Conservation (phyloP, 192 early-diverging fungal genomes). For the Piromyces finnis region DNA sequence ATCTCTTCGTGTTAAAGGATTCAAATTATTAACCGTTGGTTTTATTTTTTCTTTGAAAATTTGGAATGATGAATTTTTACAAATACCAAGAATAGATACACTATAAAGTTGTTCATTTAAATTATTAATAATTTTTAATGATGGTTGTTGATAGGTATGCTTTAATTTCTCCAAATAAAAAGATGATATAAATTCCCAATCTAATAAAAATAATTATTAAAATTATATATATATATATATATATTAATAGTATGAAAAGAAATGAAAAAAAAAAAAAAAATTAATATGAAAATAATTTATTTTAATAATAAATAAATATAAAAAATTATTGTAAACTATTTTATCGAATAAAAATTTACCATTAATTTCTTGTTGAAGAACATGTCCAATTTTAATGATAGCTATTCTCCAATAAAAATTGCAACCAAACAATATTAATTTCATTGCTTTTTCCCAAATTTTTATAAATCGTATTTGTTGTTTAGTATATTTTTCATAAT, state of each 20-base stretch:
- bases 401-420: neutral
- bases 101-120: neutral
- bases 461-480: neutral
- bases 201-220: no score
- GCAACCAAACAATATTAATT: neutral
- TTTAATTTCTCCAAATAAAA: neutral
- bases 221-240: no score
- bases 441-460: neutral
- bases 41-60: neutral
- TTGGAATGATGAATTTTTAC: neutral
- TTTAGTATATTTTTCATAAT: neutral
- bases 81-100: neutral
- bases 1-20: neutral
- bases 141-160: neutral
- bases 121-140: neutral
- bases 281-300: no score
- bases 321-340: no score
- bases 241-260: no score
- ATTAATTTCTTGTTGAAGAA: neutral
- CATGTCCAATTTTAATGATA: neutral
- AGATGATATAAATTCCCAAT: neutral
- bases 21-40: neutral
- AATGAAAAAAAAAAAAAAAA: no score
- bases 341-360: no score
- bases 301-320: no score